phyloP scores from a whole-genome alignment of 2,329 filamentous ascomycete genomes.

The Ascochyta fabae region DNA sequence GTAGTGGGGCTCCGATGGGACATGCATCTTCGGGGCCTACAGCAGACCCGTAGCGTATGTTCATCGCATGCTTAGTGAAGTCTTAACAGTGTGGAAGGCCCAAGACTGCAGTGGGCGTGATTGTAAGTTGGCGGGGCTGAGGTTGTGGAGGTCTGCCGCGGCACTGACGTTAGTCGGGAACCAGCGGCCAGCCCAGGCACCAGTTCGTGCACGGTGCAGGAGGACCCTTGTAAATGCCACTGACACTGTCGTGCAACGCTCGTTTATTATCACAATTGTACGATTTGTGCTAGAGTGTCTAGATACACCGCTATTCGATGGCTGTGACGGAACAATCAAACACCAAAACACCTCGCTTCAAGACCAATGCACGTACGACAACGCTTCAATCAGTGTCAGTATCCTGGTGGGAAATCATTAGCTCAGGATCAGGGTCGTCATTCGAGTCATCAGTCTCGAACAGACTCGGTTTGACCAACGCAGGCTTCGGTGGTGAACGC shows the following conservation, averaged over 20 bases:
- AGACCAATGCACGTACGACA: neutral
- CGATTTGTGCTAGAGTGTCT: neutral
- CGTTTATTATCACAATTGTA: neutral
- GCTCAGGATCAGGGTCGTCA: constrained; percentile 55
- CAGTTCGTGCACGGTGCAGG: neutral
- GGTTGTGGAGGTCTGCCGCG: constrained; percentile 3
- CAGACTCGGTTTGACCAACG: constrained; percentile 33
- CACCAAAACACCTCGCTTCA: constrained; percentile 5
- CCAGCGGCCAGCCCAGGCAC: neutral
- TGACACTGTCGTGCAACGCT: neutral
- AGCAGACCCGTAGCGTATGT: constrained; percentile 26
- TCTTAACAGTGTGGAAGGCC: neutral
- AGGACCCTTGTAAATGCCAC: neutral
- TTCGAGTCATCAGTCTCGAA: constrained; percentile 54
- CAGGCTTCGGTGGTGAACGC: constrained; percentile 40
- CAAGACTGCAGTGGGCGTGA: neutral
- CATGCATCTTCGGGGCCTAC: constrained; percentile 34
- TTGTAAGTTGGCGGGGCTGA: constrained; percentile 2
- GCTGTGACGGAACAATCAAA: neutral
- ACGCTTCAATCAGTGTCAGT: constrained; percentile 44
- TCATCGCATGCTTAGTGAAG: constrained; percentile 32
- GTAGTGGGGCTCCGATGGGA: constrained; percentile 45
- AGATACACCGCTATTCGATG: neutral
- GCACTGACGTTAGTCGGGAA: constrained; percentile 6
- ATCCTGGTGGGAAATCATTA: constrained; percentile 57